These are phyloP conservation scores for Geranium incanum DNA, from an alignment of 441 rosid genomes.

Conservation along the genomic window DNA sequence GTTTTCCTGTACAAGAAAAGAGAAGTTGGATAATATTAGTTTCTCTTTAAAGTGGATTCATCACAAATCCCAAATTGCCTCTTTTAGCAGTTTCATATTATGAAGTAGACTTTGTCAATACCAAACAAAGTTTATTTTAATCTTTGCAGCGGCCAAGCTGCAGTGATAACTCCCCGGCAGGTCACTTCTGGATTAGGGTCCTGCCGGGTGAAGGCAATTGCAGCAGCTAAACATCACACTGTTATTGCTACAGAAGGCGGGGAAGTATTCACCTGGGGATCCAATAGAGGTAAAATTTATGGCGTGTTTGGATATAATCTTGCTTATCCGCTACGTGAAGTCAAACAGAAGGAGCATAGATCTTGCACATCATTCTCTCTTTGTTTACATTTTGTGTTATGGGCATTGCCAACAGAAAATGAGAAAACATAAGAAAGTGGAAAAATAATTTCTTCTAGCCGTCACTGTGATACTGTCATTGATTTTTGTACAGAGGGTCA, in stretches of 20 bases:
- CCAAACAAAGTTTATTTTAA: conserved; percentile 24
- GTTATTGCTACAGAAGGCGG: conserved; percentile 89
- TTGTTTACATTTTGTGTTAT: background rate
- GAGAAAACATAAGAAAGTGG: background rate
- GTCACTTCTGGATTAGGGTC: conserved; percentile 77
- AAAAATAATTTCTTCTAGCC: background rate
- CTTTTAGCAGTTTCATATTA: background rate
- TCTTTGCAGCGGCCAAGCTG: conserved; percentile 91
- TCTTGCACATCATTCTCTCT: background rate
- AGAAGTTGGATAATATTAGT: too few relatives aligned
- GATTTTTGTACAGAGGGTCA: conserved; percentile 74
- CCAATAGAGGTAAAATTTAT: conserved; percentile 69
- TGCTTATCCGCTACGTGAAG: background rate
- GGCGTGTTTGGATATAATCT: conserved; percentile 10
- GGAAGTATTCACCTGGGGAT: conserved; percentile 95
- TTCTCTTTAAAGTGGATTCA: background rate
- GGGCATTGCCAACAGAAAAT: background rate
- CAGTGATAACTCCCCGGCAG: conserved; percentile 94
- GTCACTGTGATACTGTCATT: conserved; percentile 6
- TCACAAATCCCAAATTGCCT: background rate
- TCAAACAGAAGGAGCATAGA: background rate
- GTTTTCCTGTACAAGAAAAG: background rate
- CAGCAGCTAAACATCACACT: conserved; percentile 98
- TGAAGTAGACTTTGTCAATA: background rate
- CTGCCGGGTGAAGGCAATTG: conserved; percentile 81